Percentiles rank a stretch among this genome's conserved stretches.
Conservation (phyloP, 371 early-diverging fungal genomes). For the Mucor mucedo region DNA sequence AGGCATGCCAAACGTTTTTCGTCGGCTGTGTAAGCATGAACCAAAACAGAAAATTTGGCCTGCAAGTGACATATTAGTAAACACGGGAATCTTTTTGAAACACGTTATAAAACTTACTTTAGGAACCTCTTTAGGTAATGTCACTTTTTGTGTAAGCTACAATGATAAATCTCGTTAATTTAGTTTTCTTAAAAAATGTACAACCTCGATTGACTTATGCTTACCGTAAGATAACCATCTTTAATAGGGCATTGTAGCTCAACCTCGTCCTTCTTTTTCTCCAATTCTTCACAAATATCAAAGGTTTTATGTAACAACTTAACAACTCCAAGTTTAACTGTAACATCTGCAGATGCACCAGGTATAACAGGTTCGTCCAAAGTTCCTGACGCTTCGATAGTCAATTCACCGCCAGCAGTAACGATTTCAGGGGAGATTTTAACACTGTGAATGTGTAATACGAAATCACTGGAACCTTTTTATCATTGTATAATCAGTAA, state of each 20-base stretch:
- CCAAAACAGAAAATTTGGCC: neutral
- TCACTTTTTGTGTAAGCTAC: constrained; percentile 26
- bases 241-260: constrained; percentile 29
- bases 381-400: constrained; percentile 18
- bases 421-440: constrained; percentile 18
- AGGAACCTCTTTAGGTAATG: constrained; percentile 32
- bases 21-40: neutral
- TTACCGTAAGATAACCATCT: constrained; percentile 17
- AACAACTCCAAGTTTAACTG: constrained; percentile 26
- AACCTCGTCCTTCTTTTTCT: constrained; percentile 23
- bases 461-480: neutral
- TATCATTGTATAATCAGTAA: neutral
- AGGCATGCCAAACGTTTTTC: neutral
- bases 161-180: neutral
- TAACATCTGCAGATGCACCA: constrained; percentile 18
- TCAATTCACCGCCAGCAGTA: constrained; percentile 20
- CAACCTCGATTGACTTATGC: neutral
- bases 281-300: constrained; percentile 25
- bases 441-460: constrained; percentile 5
- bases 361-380: neutral
- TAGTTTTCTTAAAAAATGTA: neutral
- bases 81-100: neutral
- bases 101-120: constrained; percentile 14
- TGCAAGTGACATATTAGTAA: neutral
- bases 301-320: constrained; percentile 18